These are phyloP conservation scores for Kandelia obovata DNA, from an alignment of 345 rosid species.

Conservation along the genomic window DNA sequence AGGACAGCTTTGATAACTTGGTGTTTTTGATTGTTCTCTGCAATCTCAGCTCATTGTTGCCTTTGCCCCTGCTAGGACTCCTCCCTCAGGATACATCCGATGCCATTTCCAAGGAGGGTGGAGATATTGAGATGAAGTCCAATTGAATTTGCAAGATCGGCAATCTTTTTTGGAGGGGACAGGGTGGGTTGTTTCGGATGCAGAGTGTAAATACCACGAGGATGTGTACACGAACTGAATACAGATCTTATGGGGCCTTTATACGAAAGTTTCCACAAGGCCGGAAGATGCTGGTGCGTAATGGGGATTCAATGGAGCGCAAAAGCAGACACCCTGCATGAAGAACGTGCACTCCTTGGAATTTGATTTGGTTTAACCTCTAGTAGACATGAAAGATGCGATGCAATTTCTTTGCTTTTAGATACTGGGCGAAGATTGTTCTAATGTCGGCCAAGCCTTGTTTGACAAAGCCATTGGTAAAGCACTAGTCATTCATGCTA, in stretches of 20 bases:
- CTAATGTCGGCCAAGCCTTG: not conserved
- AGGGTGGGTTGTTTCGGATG: too few relatives aligned
- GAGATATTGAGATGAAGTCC: constrained; percentile 72
- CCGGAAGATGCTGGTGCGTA: too few relatives aligned
- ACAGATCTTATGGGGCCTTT: not conserved
- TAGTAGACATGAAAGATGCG: too few relatives aligned
- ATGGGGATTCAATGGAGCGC: too few relatives aligned
- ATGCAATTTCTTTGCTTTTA: too few relatives aligned
- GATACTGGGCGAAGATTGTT: too few relatives aligned
- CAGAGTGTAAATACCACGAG: constrained; percentile 2
- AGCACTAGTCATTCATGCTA: too few relatives aligned
- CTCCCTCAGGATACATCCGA: constrained; percentile 56
- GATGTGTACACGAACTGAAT: not conserved
- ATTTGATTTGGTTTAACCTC: too few relatives aligned
- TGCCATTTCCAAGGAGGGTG: constrained; percentile 33
- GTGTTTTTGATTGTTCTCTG: constrained; percentile 66
- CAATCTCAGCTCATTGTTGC: constrained; percentile 93
- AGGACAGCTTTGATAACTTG: constrained; percentile 69
- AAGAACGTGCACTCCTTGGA: too few relatives aligned
- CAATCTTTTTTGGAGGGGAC: not conserved
- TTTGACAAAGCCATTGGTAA: not conserved
- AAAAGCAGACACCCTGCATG: too few relatives aligned
- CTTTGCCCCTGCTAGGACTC: constrained; percentile 86
- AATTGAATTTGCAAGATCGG: constrained; percentile 32
- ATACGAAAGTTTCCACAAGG: too few relatives aligned